Percentiles rank a stretch among this genome's conserved stretches.
Conservation (phyloP, 1,284 basidiomycete species). For the Thelephora terrestris region DNA sequence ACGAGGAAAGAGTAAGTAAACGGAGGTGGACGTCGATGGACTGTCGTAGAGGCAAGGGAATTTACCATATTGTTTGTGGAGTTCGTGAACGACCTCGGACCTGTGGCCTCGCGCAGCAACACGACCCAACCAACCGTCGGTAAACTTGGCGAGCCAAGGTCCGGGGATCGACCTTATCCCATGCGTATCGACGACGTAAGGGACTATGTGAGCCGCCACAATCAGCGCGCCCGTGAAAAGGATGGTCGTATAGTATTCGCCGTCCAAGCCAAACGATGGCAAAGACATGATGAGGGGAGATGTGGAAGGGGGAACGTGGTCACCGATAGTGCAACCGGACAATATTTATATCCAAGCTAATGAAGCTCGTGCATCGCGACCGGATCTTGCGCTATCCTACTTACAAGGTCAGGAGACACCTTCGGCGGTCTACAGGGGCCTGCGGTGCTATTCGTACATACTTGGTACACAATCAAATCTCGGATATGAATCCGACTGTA, state of each 20-base stretch:
- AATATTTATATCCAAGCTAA: too few species aligned
- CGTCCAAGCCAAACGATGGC: constrained; percentile 4
- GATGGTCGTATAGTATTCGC: constrained; percentile 13
- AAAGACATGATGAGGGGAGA: constrained; percentile 9
- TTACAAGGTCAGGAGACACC: too few species aligned
- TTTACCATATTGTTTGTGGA: constrained; percentile 71
- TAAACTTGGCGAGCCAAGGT: constrained; percentile 66
- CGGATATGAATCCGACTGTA: too few species aligned
- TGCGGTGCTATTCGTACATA: too few species aligned
- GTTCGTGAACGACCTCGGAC: constrained; percentile 64
- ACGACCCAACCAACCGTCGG: constrained; percentile 70
- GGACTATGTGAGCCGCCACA: constrained; percentile 37
- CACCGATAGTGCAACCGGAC: too few species aligned
- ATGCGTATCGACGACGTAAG: constrained; percentile 51
- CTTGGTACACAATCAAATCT: too few species aligned
- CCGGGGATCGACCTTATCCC: constrained; percentile 58
- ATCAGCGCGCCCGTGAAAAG: constrained; percentile 20
- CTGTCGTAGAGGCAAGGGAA: background rate
- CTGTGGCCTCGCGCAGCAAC: constrained; percentile 61
- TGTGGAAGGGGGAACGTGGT: background rate
- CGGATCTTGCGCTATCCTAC: too few species aligned
- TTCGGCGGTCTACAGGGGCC: too few species aligned
- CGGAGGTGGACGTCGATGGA: background rate
- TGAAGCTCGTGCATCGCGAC: too few species aligned
- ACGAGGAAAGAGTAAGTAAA: background rate